Base-by-base conservation (phyloP, 306 rosid species). In the Inga laurina region DNA sequence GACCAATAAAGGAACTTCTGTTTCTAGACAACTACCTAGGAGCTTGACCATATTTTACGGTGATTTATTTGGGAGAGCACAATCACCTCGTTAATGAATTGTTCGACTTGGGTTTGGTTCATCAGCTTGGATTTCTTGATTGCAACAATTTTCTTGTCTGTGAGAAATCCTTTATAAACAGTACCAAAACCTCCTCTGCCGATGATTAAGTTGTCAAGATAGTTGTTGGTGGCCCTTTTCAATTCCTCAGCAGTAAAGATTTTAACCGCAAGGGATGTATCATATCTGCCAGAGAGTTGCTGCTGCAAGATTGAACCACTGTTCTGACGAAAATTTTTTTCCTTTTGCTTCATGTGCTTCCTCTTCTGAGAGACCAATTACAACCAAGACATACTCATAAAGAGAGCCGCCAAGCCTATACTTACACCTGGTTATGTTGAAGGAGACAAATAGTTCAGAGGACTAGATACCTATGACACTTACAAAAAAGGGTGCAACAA, bases 21-120 rank as follows among this genome's bases (percentile, higher is more conserved):
- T 84, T 35, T 87, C 86, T 2, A 84, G 32, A 79, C 90, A 87
- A 44, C 90, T 84, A 1, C 86, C 90, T 2, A 88, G 62, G 18
- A 88, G 86, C 43, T 49, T 71, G 1, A 82, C 90, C 69, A 82
- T 86, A 45, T 88, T 82, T 88, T 82, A 0, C 85, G 81, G 0
- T 85, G 90, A 35, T 79, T 85, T 62, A 88, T 79, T 80, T 88
- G 90, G 35, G 88, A 85, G 0, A 82, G 67, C 14, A 88, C 79
- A 7, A 85, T 39, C 12, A 85, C 81, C 72, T 87, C 88, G 16
- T 88, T 88, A 0, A 88, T 80, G 68, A 88, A 88, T 64, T 88
- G 85, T 24, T 66, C 41, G 18, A 32, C 80, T 65, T 85, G 88
- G 48, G 66, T 82, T 24, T 82, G 83, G 39, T 85, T 81, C 3